Evolutionary conservation across 1,284 basidiomycete species (phyloP).

Genomic region (Exobasidium rhododendri): DNA sequence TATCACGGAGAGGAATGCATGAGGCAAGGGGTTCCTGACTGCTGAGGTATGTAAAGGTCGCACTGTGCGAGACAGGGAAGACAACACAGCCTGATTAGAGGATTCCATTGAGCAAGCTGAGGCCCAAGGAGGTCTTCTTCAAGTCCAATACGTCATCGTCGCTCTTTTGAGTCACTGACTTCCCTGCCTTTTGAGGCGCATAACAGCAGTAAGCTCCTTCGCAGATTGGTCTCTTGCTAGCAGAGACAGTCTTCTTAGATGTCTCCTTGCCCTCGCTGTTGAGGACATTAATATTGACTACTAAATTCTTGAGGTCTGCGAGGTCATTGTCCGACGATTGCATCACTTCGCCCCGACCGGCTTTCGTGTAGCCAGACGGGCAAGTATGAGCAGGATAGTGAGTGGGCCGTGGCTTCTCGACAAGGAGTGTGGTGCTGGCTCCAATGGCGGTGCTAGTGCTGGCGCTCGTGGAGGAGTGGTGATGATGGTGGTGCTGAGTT

Average conservation of each 20-base stretch:
- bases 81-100: not conserved
- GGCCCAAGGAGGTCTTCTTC: not conserved
- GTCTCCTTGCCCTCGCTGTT: not conserved
- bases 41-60: no score
- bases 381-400: not conserved
- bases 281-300: conserved; percentile 1
- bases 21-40: no score
- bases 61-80: no score
- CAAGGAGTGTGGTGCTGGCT: not conserved
- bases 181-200: not conserved
- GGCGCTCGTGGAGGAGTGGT: not conserved
- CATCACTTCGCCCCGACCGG: not conserved
- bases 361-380: not conserved
- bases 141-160: conserved; percentile 2
- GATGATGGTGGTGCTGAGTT: conserved; percentile 1
- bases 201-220: conserved; percentile 1
- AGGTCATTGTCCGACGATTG: conserved; percentile 9
- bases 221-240: not conserved
- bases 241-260: conserved; percentile 1
- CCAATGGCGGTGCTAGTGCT: not conserved
- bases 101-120: conserved; percentile 4
- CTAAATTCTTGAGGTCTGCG: conserved; percentile 3
- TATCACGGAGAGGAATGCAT: no score
- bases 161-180: not conserved
- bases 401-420: not conserved